Percentiles rank a stretch among this genome's conserved stretches.
phyloP scores from a whole-genome alignment of 208 protist genomes.

The Crithidia mellificae region DNA sequence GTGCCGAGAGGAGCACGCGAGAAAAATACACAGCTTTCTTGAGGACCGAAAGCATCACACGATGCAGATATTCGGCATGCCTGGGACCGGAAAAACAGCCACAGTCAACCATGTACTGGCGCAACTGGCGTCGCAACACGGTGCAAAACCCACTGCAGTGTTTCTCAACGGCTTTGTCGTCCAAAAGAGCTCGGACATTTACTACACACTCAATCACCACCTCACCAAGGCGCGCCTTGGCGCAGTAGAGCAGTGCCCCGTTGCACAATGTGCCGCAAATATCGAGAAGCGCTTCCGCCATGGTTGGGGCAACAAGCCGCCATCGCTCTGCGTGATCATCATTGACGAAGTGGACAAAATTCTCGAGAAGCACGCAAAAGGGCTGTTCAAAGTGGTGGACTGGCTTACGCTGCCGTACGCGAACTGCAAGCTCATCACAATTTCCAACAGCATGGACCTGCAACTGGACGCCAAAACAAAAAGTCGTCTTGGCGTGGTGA shows the following conservation, averaged over 20 bases:
- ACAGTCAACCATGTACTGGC: conserved; percentile 78
- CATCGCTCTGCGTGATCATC: conserved; percentile 76
- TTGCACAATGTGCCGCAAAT: conserved; percentile 66
- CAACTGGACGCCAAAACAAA: conserved; percentile 82
- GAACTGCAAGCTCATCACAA: conserved; percentile 85
- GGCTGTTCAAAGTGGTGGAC: conserved; percentile 83
- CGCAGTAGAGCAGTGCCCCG: conserved; percentile 45
- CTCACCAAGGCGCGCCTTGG: conserved; percentile 67
- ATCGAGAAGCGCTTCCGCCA: conserved; percentile 83
- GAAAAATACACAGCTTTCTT: conserved; percentile 69
- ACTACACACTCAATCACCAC: conserved; percentile 83
- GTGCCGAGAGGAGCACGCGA: conserved; percentile 71
- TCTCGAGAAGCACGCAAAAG: conserved; percentile 78
- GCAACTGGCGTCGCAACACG: conserved; percentile 37
- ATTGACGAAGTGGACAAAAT: conserved; percentile 91
- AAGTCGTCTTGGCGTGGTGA: conserved; percentile 80
- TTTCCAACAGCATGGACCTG: conserved; percentile 90
- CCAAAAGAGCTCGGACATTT: conserved; percentile 87
- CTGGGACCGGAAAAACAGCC: conserved; percentile 88
- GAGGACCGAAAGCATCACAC: conserved; percentile 68
- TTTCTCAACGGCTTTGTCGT: conserved; percentile 91
- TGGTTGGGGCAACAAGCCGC: conserved; percentile 48
- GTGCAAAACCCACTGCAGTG: conserved; percentile 66
- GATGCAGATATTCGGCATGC: conserved; percentile 91
- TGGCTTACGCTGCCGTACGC: conserved; percentile 84